These are phyloP conservation scores for Beauveria varroae DNA, from an alignment of 2,329 filamentous ascomycete genomes.

Conservation along the genomic window DNA sequence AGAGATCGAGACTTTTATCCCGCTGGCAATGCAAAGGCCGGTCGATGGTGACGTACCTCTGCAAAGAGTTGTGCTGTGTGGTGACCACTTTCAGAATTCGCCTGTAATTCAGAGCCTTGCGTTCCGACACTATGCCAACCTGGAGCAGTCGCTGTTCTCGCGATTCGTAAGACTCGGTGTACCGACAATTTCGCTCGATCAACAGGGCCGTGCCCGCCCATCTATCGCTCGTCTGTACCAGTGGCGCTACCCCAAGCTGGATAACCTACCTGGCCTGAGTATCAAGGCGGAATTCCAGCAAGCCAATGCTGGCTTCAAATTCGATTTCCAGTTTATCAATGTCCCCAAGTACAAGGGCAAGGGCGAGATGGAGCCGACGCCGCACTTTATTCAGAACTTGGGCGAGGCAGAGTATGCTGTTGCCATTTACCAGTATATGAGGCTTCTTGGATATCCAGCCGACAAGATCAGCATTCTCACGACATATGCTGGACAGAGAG, in stretches of 20 bases:
- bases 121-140: conserved; percentile 89
- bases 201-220: conserved; percentile 84
- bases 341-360: conserved; percentile 86
- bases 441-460: conserved; percentile 84
- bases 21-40: conserved; percentile 81
- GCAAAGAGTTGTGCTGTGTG: conserved; percentile 84
- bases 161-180: conserved; percentile 85
- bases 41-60: conserved; percentile 65
- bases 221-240: conserved; percentile 84
- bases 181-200: conserved; percentile 82
- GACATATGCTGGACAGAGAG: conserved; percentile 87
- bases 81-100: conserved; percentile 94
- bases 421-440: conserved; percentile 95
- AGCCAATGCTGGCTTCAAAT: conserved; percentile 87
- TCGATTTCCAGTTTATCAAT: conserved; percentile 95
- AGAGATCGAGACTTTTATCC: conserved; percentile 94
- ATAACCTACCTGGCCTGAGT: conserved; percentile 70
- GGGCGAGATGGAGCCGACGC: conserved; percentile 82
- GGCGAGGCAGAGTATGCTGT: conserved; percentile 97
- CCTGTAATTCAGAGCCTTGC: conserved; percentile 92
- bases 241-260: conserved; percentile 81
- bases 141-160: conserved; percentile 92
- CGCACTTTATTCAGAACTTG: conserved; percentile 93
- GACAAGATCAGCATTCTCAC: conserved; percentile 78
- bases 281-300: conserved; percentile 61